Evolutionary conservation across 768 basidiomycete species (phyloP), one percentile per base, ranked within the genome.

Genomic region (Rhodosporidiobolus sp.): DNA sequence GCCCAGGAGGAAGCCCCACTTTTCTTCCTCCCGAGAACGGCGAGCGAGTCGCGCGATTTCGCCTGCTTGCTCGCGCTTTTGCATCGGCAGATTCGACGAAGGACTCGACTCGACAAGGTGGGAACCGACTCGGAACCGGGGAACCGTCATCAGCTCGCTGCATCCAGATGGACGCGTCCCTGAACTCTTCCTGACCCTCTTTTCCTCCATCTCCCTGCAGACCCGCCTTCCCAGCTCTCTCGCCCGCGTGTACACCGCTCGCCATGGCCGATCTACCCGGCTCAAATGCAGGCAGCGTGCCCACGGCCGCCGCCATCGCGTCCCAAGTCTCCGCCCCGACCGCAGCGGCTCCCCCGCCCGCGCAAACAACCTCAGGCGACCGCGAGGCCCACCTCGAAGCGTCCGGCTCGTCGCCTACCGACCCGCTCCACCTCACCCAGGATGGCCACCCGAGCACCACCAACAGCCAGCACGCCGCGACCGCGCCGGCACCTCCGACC

Each of bases 231-330:
- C 6, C 52, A 4, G 52, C 52, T 53, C 22, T 26, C n/a, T 24
- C n/a, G 19, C 22, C n/a, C 53, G 43, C 49, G 22, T 20, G 49
- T 28, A 16, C 53, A 30, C 28, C 9, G 4, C n/a, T 28, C 45
- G 46, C n/a, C 34, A 70, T 70, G 69, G 69, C 69, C 3, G 69
- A 70, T 24, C 22, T 32, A 9, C 35, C 50, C 17, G 35, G 53
- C 50, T 32, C 52, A 30, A 38, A 35, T 7, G 53, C 63, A 3
- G 63, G 63, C 54, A 50, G 50, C 1, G 35, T 45, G 0, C 45
- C 63, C 9, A 54, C 38, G 3, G 56, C 63, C 10, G 69, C 56
- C 17, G 50, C 45, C 8, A 4, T 70, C 43, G 63, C 38, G 0
- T 32, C 38, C 6, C 48, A 50, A 16, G 19, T 65, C 10, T 45